Evolutionary conservation across 345 rosid species (phyloP), one percentile per base, ranked within the genome.

Genomic region (Camelina hispida): DNA sequence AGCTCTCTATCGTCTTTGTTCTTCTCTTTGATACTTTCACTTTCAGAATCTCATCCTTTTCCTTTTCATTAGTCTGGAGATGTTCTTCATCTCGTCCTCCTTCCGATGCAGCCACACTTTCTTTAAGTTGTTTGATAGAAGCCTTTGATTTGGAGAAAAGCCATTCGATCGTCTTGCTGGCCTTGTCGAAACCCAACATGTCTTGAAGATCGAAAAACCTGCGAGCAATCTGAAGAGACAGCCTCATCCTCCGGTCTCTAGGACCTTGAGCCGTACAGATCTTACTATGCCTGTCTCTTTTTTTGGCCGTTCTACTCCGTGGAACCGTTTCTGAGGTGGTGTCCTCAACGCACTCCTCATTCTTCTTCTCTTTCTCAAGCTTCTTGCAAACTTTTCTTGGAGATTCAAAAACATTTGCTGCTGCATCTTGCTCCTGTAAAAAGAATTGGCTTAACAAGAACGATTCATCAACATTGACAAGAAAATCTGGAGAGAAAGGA

Each of bases 121-220:
- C 87, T 47, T 78, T 47, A 23, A 90, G 74, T 71, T 90, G 88
- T 69, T 83, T 87, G 68, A 93, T 90, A 2, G 95, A 87, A 10
- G 76, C 68, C 80, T 79, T 93, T 6, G 96, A 93, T 81, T 86
- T 86, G 40, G 89, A 80, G 70, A 93, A 74, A 65, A 90, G 84
- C 96, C 96, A 90, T 76, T 90, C 96, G 1, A 90, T 81, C 10
- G 96, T 90, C 65, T 84, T 88, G 81, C 96, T 90, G 0, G 93
- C 88, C 67, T 88, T 90, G 68, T 90, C 93, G 67, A 90, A 90
- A 37, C 93, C 93, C 35, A 90, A 75, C 87, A 82, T 87, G 73
- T 90, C 96, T 68, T 90, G 96, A 69, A 90, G 88, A 79, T 83
- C 86, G 56, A 90, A 90, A 82, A 90, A 90, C 64, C 80, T 84